Evolutionary conservation across 2,329 filamentous ascomycete genomes (phyloP), one percentile per base, ranked within the genome.

Genomic region (Phialocephala subalpina): DNA sequence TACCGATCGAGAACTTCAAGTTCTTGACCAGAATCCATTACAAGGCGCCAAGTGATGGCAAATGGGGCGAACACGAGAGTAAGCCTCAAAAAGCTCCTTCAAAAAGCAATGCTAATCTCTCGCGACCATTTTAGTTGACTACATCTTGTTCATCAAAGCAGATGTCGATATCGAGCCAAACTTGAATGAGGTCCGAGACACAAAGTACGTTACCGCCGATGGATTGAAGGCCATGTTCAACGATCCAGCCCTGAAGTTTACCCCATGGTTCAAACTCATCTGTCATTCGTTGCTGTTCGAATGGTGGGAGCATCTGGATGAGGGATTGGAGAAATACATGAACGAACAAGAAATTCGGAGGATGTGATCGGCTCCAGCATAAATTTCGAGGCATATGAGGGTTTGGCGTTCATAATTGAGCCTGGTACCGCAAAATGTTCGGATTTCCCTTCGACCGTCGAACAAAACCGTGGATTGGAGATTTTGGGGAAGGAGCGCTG

Each of bases 11-110:
- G 53, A 86, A 97, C 70, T 98, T 99, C 81, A 88, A 90, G 73
- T 99, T 97, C 82, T 85, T 99, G 73, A 98, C 96, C 2, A 86
- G 96, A 77, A 99, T 99, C 78, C 96, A 99, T 82, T 99, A 99
- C 84, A 96, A 96, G 82, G 96, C 96, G 20, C 93, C 96, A 3
- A 97, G 94, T 78, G 92, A 98, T 76, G 96, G 96, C 64, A 95
- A 97, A 82, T 99, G 96, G 96, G 96, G 96, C 73, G 96, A 99
- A 83, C 96, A 99, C 78, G 96, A 99, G 83, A 94, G 94, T 97
- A 84, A 81, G 92, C 83, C 20, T n/a, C 45, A 20, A 58, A 3
- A 14, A 35, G n/a, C 18, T 11, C 22, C 18, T n/a, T 36, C 7
- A 40, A 36, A 42, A 45, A 58, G 22, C 49, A 29, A 36, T 56